These are phyloP conservation scores for Lachancea dasiensis DNA, from an alignment of 805 yeast species.

Conservation along the genomic window DNA sequence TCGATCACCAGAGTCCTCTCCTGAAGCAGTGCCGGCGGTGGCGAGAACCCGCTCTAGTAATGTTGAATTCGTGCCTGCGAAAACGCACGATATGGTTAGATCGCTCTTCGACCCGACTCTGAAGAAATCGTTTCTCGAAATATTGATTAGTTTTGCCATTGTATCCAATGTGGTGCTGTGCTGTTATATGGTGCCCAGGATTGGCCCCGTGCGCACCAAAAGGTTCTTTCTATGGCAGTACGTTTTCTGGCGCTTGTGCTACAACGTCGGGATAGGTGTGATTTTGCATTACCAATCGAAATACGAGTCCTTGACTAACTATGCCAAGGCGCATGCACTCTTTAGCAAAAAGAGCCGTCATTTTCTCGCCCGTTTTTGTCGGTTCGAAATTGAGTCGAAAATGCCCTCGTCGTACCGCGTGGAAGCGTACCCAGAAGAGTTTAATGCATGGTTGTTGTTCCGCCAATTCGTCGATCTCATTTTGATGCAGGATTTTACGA, in stretches of 20 bases:
- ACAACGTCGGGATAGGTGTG: slow-evolving; percentile 76
- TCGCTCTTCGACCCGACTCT: slow-evolving; percentile 73
- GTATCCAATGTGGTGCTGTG: slow-evolving; percentile 33
- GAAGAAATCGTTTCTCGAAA: slow-evolving; percentile 60
- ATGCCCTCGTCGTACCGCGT: slow-evolving; percentile 36
- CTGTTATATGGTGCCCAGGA: slow-evolving; percentile 21
- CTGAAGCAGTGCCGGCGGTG: slow-evolving; percentile 3
- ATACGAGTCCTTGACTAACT: slow-evolving; percentile 44
- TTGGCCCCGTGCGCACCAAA: slow-evolving; percentile 19
- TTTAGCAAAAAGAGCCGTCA: slow-evolving; percentile 36
- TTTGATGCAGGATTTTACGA: slow-evolving; percentile 76
- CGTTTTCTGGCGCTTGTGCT: slow-evolving; percentile 67
- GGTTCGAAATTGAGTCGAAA: slow-evolving; percentile 42
- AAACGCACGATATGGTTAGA: slow-evolving; percentile 79
- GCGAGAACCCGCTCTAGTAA: slow-evolving; percentile 32
- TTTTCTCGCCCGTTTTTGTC: slow-evolving; percentile 37
- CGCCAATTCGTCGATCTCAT: slow-evolving; percentile 75
- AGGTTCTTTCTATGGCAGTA: slow-evolving; percentile 49
- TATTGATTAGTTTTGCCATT: slow-evolving; percentile 47
- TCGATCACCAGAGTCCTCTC: not conserved
- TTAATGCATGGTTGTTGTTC: slow-evolving; percentile 77
- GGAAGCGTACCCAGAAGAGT: slow-evolving; percentile 56
- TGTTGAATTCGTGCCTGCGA: slow-evolving; percentile 32
- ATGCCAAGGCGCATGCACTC: slow-evolving; percentile 42
- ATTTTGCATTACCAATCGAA: slow-evolving; percentile 63